A percentile compares a stretch with the other conserved stretches of the same genome.
These are phyloP conservation scores for Cyathus striatus DNA, from an alignment of 768 basidiomycete species.

Conservation along the genomic window DNA sequence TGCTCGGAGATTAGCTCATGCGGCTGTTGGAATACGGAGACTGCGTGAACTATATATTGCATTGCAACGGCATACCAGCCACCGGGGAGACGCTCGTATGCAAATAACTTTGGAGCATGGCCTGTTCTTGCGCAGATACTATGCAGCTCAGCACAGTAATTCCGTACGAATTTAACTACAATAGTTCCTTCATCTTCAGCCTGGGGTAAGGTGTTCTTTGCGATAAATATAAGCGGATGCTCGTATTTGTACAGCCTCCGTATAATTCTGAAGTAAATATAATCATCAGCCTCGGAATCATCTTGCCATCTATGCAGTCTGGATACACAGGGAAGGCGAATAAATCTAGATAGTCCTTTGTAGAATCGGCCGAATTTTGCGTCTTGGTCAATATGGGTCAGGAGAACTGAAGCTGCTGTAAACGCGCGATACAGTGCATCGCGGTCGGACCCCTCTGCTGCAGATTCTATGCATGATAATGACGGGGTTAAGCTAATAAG, in stretches of 20 bases:
- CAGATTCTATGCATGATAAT: conserved; percentile 8
- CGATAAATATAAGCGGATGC: conserved; percentile 6
- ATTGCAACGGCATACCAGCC: conserved; percentile 21
- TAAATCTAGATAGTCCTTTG: no score
- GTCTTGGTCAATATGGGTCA: conserved; percentile 1
- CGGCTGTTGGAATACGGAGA: not conserved
- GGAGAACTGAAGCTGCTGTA: conserved; percentile 4
- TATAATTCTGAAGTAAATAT: conserved; percentile 7
- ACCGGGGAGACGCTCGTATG: conserved; percentile 17
- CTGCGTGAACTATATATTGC: conserved; percentile 9
- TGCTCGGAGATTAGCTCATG: not conserved
- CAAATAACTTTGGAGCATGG: conserved; percentile 17
- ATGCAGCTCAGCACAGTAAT: conserved; percentile 15
- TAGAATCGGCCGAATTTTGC: conserved; percentile 1
- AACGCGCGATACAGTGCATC: conserved; percentile 4
- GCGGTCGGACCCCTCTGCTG: conserved; percentile 4
- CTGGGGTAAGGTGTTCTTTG: conserved; percentile 1
- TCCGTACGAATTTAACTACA: conserved; percentile 15
- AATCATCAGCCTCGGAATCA: conserved; percentile 4
- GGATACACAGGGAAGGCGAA: conserved; percentile 2
- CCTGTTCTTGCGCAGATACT: conserved; percentile 11
- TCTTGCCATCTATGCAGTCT: conserved; percentile 1
- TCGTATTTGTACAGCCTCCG: conserved; percentile 1
- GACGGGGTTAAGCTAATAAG: conserved; percentile 8
- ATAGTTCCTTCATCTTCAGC: conserved; percentile 5